Evolutionary conservation across 352 stramenopile species (phyloP), one percentile per base, ranked within the genome.

Genomic region (Pythium myriotylum): DNA sequence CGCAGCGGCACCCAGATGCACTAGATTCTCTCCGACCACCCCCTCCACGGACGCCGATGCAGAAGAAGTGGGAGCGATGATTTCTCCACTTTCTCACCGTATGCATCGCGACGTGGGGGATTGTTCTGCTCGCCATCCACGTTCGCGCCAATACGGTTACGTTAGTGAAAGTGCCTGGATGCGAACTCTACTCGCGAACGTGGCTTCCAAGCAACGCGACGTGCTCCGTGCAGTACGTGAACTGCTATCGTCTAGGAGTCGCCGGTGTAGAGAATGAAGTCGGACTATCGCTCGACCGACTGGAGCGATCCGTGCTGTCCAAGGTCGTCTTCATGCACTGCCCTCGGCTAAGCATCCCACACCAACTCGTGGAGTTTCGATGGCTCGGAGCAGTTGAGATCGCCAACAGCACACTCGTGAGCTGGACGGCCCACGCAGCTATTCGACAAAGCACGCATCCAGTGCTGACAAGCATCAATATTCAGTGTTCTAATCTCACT

Each of bases 171-270:
- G n/a, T 37, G 32, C 43, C 29, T 16, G 43, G 43, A 5, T 62
- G 54, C 32, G 23, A 35, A 10, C 54, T 62, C 12, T 49, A 49
- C 42, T 19, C 45, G 17, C 13, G 33, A 33, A 29, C 54, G 46
- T 62, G 54, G 54, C 42, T 62, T 22, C 16, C 23, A 20, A 20
- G 41, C 23, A 62, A 62, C 19, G 37, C 27, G 20, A 47, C 56
- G 13, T 64, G 56, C 39, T 47, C 24, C 4, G 56, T 64, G 19
- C 4, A 39, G 22, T 29, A 56, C 27, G 32, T 64, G 29, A 64
- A 56, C 56, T 64, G 56, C 56, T 56, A 64, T 42, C 56, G 56
- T 6, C 45, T 49, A 17, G 56, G 40, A 17, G 29, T 56, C 37
- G 42, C 6, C 16, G 56, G 56, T 1, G 17, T 24, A 6, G 33